phyloP scores from a whole-genome alignment of 257 asterid species.

The Ligustrum vulgare region DNA sequence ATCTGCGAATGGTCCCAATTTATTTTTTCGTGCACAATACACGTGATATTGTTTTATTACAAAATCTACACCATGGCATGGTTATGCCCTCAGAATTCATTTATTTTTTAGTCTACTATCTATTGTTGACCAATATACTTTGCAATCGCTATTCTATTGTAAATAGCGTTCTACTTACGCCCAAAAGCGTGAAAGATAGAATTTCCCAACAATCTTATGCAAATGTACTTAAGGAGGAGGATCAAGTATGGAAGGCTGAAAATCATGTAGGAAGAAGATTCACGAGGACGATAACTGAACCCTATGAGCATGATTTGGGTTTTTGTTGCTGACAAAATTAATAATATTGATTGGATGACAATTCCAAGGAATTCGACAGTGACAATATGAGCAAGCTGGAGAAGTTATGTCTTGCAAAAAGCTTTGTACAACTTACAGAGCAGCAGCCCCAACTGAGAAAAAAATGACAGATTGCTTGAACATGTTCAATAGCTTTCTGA shows the following conservation, averaged over 20 bases:
- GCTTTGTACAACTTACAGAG: not conserved
- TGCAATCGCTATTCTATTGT: not conserved
- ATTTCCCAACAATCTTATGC: not conserved
- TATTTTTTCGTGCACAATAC: not conserved
- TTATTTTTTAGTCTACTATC: not conserved
- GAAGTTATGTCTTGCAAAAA: not conserved
- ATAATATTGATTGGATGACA: not conserved
- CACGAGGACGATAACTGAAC: not conserved
- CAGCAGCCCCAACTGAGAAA: not conserved
- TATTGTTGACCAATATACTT: not conserved
- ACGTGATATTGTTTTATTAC: not conserved
- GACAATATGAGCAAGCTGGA: not conserved
- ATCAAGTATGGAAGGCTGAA: not conserved
- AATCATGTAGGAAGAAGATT: not conserved
- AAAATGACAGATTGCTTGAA: not conserved
- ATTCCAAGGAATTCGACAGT: not conserved
- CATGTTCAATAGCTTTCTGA: not conserved
- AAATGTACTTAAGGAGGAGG: not conserved
- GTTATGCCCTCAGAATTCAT: too few relatives aligned
- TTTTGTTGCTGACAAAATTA: not conserved
- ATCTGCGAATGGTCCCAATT: not conserved
- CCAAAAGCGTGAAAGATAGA: not conserved
- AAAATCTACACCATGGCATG: not conserved
- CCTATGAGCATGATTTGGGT: not conserved
- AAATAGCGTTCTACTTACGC: too few relatives aligned